Evolutionary conservation across 1,139 yeast species (phyloP).

Genomic region (Scheffersomyces illinoinensis): DNA sequence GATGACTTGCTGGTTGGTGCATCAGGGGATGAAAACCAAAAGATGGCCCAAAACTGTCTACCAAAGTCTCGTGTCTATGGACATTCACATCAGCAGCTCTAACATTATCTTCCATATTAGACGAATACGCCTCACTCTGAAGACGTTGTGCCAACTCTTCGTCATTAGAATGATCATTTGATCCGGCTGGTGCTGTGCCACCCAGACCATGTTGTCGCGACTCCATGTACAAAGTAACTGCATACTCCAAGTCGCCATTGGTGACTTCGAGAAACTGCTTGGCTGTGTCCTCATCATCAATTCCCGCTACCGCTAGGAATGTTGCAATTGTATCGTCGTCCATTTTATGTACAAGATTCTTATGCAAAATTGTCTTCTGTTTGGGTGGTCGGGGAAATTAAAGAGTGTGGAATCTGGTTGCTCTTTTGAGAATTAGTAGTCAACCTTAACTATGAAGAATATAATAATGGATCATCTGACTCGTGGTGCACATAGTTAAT

Average conservation of each 20-base stretch:
- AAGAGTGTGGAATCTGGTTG: neutral
- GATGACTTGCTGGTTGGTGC: constrained; percentile 16
- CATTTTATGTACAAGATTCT: neutral
- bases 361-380: neutral
- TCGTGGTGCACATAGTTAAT: constrained; percentile 2
- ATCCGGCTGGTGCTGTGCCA: constrained; percentile 15
- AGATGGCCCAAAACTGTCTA: constrained; percentile 34
- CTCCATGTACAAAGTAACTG: constrained; percentile 84
- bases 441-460: neutral
- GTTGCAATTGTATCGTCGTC: constrained; percentile 64
- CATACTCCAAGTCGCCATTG: constrained; percentile 77
- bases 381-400: neutral
- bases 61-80: constrained; percentile 77
- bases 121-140: constrained; percentile 63
- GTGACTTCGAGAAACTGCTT: constrained; percentile 77
- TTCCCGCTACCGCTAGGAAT: constrained; percentile 84
- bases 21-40: constrained; percentile 9
- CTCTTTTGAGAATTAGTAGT: neutral
- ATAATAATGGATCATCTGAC: neutral
- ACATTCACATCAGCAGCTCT: constrained; percentile 77
- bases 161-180: constrained; percentile 39
- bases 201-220: constrained; percentile 10
- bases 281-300: constrained; percentile 69
- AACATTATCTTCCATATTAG: constrained; percentile 27
- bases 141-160: constrained; percentile 62